Conservation (phyloP, 2,329 filamentous ascomycete genomes). For the Cryphonectria japonica region DNA sequence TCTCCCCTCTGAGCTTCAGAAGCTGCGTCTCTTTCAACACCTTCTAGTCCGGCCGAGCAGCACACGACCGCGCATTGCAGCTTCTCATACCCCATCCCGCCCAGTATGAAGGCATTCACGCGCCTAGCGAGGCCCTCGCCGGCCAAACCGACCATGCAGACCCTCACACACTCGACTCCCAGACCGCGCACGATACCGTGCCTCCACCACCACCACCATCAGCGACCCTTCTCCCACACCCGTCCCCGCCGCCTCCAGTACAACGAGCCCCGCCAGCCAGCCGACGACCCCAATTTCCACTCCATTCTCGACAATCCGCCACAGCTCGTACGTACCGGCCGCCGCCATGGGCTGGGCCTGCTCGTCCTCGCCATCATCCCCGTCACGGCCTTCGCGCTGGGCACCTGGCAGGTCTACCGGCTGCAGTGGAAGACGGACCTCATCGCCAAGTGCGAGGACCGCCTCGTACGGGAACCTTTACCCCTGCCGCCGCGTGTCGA, state of each 20-base stretch:
- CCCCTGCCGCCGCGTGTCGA: constrained; percentile 85
- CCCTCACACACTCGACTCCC: neutral
- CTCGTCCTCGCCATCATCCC: constrained; percentile 87
- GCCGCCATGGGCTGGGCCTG: constrained; percentile 76
- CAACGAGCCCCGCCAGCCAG: constrained; percentile 49
- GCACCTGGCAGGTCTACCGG: constrained; percentile 93
- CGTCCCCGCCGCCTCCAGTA: constrained; percentile 25
- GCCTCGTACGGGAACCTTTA: constrained; percentile 81
- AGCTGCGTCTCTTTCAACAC: neutral
- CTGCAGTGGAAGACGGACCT: constrained; percentile 93
- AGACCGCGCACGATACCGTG: constrained; percentile 17
- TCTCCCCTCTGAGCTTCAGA: neutral
- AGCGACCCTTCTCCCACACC: constrained; percentile 38
- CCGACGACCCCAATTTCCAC: constrained; percentile 77
- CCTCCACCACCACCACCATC: constrained; percentile 8
- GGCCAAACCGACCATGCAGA: constrained; percentile 16
- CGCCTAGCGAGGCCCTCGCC: constrained; percentile 21
- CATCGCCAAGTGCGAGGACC: constrained; percentile 89
- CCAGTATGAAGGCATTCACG: constrained; percentile 27
- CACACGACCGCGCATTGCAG: neutral
- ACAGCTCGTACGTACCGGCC: constrained; percentile 74
- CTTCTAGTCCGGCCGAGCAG: neutral
- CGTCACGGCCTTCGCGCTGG: constrained; percentile 84
- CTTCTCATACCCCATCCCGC: neutral
- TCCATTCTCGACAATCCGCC: constrained; percentile 89